Base-by-base conservation (phyloP, 768 basidiomycete species). In the Heimioporus sp. region DNA sequence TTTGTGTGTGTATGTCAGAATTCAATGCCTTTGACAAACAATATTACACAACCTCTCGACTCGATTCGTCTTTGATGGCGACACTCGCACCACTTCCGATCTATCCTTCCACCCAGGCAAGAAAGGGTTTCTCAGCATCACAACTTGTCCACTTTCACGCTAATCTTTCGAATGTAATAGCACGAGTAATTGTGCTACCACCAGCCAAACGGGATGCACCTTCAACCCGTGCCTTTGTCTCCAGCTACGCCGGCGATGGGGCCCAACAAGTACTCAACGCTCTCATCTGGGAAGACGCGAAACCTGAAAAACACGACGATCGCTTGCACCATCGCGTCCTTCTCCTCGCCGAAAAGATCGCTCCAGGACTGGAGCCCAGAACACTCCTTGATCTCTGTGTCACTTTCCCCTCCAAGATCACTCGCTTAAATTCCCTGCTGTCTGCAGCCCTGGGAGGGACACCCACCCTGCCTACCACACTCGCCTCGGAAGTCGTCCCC, bases 331-430 rank as follows among this genome's bases (percentile, higher is more conserved):
- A 75, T 40, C 71, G 73, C 31, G 74, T 77, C 0, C 69, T 90
- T 9, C 59, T 76, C 7, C 77, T 90, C 6, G 79, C 86, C 1
- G 80, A 83, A 59, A 79, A 76, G 38, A 61, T 85, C 17, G 80
- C 67, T n/a, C 61, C 64, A 15, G 73, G 69, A 12, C 64, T 87
- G 11, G 81, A 82, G 47, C 62, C 79, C 7, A 76, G 75, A 53
- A 79, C 76, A 0, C 71, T 91, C 2, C 70, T 90, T 11, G 85
- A 90, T 66, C 73, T 90, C 12, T 69, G 81, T 20, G 75, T 89
- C 52, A 73, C 76, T 5, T 87, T 83, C 60, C 73, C 78, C 0
- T 65, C 67, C 9, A 71, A 80, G 48, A 59, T 72, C 16, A 68
- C 76, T 16, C 79, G 73, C 43, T 62, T 82, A 36, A 76, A 74